Base-by-base conservation (phyloP, 331 rosid species). In the Phaseolus coccineus region DNA sequence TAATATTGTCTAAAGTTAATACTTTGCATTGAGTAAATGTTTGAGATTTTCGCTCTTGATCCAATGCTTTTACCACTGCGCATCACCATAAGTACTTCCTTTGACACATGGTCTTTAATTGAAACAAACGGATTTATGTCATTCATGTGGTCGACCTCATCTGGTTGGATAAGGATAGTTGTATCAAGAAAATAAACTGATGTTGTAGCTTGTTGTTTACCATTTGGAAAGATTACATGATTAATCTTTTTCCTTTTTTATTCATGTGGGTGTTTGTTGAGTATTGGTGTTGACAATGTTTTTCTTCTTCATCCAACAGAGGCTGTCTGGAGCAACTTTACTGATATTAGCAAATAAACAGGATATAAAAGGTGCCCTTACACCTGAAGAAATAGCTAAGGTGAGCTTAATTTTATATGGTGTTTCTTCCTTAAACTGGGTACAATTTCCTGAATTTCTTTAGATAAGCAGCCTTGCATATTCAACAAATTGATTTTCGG, bases 311-410 rank as follows among this genome's bases (percentile, higher is more conserved):
- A 0, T 56, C 9, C 7, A n/a, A 78, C 62, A 78, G 82, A 78
- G 82, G 82, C 85, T 90, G 27, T 87, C 91, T 10, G 94, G 97
- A 82, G 77, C 93, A 56, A 90, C 95, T 12, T 83, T 92, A 52
- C 78, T 92, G 76, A 87, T 92, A 83, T 89, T 92, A 3, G 92
- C 92, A 63, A 92, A 92, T 70, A 92, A 92, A 87, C 93, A 92
- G 80, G 97, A 90, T 79, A 92, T 92, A 28, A 86, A 87, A 83
- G 97, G 97, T 71, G 85, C 89, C 74, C 89, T 92, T 74, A 50
- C 86, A 8, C 97, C 92, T 1, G 84, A 85, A 52, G 92, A 91
- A 79, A 90, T 91, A 84, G 89, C 91, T 8, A 87, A 87, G 77
- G 93, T 89, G 81, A 79, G 87, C 25, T 62, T 62, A 31, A 33